phyloP scores from a whole-genome alignment of 2,329 filamentous ascomycete species.

The Lasiodiplodia gonubiensis region DNA sequence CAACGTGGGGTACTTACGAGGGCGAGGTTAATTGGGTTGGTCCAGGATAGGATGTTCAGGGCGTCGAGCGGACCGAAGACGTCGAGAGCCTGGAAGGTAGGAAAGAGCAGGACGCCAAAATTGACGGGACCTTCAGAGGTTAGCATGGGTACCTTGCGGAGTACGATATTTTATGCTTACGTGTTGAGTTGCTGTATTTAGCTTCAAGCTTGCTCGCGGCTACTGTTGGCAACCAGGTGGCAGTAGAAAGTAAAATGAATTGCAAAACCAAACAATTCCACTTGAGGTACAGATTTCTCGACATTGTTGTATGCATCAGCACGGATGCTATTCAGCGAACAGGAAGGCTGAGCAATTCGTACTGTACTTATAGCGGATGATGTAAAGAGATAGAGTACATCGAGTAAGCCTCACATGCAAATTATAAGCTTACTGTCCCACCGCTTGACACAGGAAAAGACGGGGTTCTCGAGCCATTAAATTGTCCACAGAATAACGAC shows the following conservation, averaged over 20 bases:
- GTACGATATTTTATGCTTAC: not conserved
- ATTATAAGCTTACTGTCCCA: not conserved
- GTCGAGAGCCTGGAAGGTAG: conserved; percentile 47
- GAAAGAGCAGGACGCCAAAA: conserved; percentile 44
- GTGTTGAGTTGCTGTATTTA: not conserved
- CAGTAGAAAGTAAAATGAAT: not conserved
- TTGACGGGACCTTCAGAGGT: conserved; percentile 32
- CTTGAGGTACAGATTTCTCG: no score
- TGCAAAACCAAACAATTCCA: not conserved
- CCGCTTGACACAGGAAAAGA: no score
- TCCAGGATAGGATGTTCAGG: conserved; percentile 36
- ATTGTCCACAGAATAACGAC: no score
- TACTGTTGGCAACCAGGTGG: no score
- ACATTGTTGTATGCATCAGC: not conserved
- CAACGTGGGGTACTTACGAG: conserved; percentile 34
- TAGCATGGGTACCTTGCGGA: not conserved
- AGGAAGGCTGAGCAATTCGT: not conserved
- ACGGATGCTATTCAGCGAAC: not conserved
- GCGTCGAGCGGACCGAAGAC: conserved; percentile 55
- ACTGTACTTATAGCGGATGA: not conserved
- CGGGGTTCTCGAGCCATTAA: no score
- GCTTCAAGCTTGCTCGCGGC: not conserved
- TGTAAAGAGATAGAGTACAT: not conserved
- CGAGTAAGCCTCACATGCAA: not conserved
- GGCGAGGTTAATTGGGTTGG: conserved; percentile 1